Conservation (phyloP, 306 rosid genomes). For the Amphicarpaea edgeworthii region DNA sequence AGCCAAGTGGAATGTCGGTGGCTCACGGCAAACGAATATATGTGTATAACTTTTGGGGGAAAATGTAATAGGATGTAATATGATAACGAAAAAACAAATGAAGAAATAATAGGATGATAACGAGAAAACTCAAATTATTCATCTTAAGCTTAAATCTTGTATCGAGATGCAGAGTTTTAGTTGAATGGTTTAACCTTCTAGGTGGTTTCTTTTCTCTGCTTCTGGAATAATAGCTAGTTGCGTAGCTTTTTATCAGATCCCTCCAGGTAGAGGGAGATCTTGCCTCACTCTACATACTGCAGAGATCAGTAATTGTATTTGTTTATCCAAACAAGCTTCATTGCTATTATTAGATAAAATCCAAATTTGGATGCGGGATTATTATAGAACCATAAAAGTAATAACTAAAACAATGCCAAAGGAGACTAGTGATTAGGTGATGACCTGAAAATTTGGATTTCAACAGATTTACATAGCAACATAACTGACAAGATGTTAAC, state of each 20-base stretch:
- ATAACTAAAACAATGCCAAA: not conserved
- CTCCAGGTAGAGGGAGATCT: not conserved
- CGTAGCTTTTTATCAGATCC: not conserved
- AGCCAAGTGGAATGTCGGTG: not conserved
- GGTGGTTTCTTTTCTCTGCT: not conserved
- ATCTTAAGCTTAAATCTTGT: not conserved
- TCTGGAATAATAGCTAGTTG: not conserved
- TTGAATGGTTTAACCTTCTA: not conserved
- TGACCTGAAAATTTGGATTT: not conserved
- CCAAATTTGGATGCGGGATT: not conserved
- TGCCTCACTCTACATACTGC: not conserved
- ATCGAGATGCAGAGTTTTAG: not conserved
- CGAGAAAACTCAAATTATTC: not conserved
- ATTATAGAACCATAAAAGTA: not conserved
- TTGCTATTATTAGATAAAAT: not conserved
- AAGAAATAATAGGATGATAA: not conserved
- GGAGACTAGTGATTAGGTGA: too few species aligned
- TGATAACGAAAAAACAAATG: too few species aligned
- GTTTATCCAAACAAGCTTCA: not conserved
- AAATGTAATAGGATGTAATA: not conserved
- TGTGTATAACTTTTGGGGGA: too few species aligned
- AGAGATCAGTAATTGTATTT: not conserved
- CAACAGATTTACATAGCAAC: constrained; percentile 10
- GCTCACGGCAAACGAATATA: not conserved
- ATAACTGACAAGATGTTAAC: too few species aligned